Evolutionary conservation across 2,329 filamentous ascomycete genomes (phyloP).

Genomic region (Xylaria sp.): DNA sequence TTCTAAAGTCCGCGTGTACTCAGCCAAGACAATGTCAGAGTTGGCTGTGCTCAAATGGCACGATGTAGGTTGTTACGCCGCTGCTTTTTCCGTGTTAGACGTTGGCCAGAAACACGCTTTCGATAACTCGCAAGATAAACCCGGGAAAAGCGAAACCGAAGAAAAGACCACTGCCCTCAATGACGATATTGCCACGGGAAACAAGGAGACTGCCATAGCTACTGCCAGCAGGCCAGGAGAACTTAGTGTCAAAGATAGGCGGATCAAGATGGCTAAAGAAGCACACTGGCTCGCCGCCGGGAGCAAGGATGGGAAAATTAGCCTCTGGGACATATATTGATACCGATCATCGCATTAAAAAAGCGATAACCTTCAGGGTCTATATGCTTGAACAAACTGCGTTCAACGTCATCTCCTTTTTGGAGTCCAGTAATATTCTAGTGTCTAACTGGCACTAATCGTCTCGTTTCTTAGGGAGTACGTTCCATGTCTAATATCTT

Average conservation of each 20-base stretch:
- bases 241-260: conserved; percentile 69
- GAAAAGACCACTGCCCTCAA: not conserved
- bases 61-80: conserved; percentile 83
- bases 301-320: conserved; percentile 94
- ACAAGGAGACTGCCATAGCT: conserved; percentile 39
- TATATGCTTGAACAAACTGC: not conserved
- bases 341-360: not conserved
- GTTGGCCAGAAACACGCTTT: conserved; percentile 24
- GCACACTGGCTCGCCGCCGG: conserved; percentile 92
- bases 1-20: conserved; percentile 81
- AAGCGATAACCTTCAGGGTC: not conserved
- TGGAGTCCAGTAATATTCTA: not conserved
- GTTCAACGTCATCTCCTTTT: not conserved
- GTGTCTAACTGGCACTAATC: not conserved
- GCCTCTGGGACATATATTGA: conserved; percentile 93
- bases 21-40: conserved; percentile 81
- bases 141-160: conserved; percentile 26
- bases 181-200: conserved; percentile 21
- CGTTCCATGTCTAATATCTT: not conserved
- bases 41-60: conserved; percentile 96
- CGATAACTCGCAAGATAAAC: conserved; percentile 11
- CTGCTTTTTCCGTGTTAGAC: conserved; percentile 72
- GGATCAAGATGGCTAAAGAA: conserved; percentile 70
- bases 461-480: conserved; percentile 1
- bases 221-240: conserved; percentile 47